phyloP scores from a whole-genome alignment of 345 rosid species.

The Heritiera fomes region DNA sequence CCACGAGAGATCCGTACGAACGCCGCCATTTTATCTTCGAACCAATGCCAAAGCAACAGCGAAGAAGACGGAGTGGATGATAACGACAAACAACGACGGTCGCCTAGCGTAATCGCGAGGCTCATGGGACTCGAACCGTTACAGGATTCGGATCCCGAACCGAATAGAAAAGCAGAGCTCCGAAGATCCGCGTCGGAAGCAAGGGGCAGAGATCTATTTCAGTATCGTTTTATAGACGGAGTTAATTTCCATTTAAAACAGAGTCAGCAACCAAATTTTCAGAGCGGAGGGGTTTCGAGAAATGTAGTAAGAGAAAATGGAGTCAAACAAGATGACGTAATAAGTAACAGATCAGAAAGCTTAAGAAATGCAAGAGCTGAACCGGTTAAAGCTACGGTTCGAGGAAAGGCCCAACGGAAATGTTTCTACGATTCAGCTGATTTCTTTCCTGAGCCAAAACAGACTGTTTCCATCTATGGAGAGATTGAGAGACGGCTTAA shows the following conservation, averaged over 20 bases:
- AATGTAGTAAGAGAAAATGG: conserved; percentile 30
- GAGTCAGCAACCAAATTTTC: conserved; percentile 31
- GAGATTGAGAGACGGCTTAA: conserved; percentile 68
- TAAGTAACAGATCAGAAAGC: conserved; percentile 28
- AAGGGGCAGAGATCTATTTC: conserved; percentile 58
- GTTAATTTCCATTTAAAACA: conserved; percentile 47
- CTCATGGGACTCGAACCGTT: conserved; percentile 91
- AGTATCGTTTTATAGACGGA: conserved; percentile 55
- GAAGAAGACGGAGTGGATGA: conserved; percentile 34
- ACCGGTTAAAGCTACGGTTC: conserved; percentile 42
- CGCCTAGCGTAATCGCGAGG: conserved; percentile 88
- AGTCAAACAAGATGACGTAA: conserved; percentile 27
- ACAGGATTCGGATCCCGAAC: conserved; percentile 54
- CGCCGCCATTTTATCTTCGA: conserved; percentile 38
- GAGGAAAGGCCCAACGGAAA: conserved; percentile 48
- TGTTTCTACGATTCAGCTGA: conserved; percentile 73
- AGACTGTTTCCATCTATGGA: conserved; percentile 41
- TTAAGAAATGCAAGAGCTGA: conserved; percentile 45
- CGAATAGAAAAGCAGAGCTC: conserved; percentile 49
- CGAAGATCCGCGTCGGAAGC: conserved; percentile 98
- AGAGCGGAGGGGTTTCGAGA: conserved; percentile 22
- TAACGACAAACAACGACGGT: conserved; percentile 52
- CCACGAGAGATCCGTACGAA: conserved; percentile 75
- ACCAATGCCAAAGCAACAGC: conserved; percentile 27
- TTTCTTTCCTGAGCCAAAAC: conserved; percentile 80